Evolutionary conservation across 2,329 filamentous ascomycete genomes (phyloP), one percentile per base, ranked within the genome.

Genomic region (Trichoderma sp.): DNA sequence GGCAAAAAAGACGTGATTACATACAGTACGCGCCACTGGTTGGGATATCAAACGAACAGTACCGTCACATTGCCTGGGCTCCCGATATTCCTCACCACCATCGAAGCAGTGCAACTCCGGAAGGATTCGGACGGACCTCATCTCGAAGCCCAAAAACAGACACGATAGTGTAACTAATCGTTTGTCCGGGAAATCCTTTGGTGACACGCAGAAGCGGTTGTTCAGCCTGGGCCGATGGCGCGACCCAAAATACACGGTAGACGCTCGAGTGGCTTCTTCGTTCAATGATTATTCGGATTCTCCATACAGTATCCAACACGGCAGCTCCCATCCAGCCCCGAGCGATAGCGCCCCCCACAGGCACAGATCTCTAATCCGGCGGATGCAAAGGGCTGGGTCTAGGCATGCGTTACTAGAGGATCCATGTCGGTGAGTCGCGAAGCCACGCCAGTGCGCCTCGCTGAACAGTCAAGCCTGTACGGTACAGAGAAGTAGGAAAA

Each of bases 291-390:
- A 43, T 16, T 18, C 49, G 55, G 55, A 13, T 64, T 32, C 59
- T 59, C 66, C 66, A 68, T 63, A 63, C 58, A 68, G 66, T 68
- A 68, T 34, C 34, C 32, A 55, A 55, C 24, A 32, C 37, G 61
- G 61, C 63, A 52, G 49, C 52, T 32, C 37, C 52, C 52, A 26
- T 59, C 21, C n/a, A 37, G 28, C 34, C 37, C 54, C 63, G 63
- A 28, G 54, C 39, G 52, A 56, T 66, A 66, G 63, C 63, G 54
- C 63, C 37, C 63, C 63, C 63, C 63, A 66, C 63, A 59, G 58
- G 63, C 49, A 66, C 52, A 66, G 54, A 66, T 66, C 63, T 66
- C 52, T 30, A 49, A 26, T 43, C 63, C 52, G 18, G 61, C 63
- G 51, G 63, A 52, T 66, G 37, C 63, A 66, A 65, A 30, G 56